Evolutionary conservation across 371 early-diverging fungal genomes (phyloP), one percentile per base, ranked within the genome.

Genomic region (Fennellomyces sp.): DNA sequence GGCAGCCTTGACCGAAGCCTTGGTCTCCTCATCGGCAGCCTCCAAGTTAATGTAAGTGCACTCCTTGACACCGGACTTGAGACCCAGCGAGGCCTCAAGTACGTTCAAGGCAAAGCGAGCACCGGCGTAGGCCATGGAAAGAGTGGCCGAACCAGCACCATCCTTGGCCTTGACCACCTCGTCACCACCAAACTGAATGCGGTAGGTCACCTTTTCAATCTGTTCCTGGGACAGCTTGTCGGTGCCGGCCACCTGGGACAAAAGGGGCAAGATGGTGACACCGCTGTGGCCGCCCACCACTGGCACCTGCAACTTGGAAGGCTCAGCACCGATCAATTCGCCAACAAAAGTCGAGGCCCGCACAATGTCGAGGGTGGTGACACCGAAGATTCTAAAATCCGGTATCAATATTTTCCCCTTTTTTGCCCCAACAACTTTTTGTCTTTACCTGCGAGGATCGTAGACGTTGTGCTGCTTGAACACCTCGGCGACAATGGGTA

Each of bases 121-220:
- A 66, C 94, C 96, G 58, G 96, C 96, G 56, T 80, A 91, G n/a
- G 96, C 96, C 96, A 95, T 94, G 45, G 92, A 91, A 11, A 95
- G 78, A 13, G 96, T 95, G 39, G 96, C 94, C 19, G 88, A 89
- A 56, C 89, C 89, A 58, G 86, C 81, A 53, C 89, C 89, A 61
- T 84, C 90, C 84, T 96, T 96, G 63, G 96, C 96, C 84, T 94
- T 90, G 68, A 96, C 94, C 63, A 96, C 94, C 74, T 96, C 96
- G 71, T 96, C 96, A 63, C 96, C 96, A 71, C 94, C 96, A 72
- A 83, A 96, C 74, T 96, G 96, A 61, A 96, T 93, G 58, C 96
- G 90, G 38, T 94, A 64, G 60, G 91, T 92, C 21, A 96, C 81
- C 21, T 81, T 63, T 51, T 90, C 90, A 59, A 88, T 72, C 78